Evolutionary conservation across 768 basidiomycete species (phyloP).

Genomic region (Hygrocybe punicea): DNA sequence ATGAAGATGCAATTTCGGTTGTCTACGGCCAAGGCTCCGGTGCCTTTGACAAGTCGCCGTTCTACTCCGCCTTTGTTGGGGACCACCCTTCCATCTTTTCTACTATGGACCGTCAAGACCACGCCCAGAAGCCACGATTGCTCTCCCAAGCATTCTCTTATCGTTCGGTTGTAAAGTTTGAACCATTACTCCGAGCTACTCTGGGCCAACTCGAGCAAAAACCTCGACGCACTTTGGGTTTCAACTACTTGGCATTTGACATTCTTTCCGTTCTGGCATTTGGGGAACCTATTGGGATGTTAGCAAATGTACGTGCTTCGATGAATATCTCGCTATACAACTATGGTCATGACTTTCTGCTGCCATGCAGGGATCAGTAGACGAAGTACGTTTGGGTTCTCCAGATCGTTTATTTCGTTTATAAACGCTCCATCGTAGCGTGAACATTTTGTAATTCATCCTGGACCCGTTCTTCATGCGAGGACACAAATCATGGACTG

Average conservation of each 20-base stretch:
- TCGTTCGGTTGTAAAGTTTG: too few species aligned
- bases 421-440: too few species aligned
- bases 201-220: conserved; percentile 16
- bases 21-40: too few species aligned
- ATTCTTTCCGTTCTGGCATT: too few species aligned
- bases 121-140: conserved; percentile 32
- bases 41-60: conserved; percentile 31
- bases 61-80: conserved; percentile 32
- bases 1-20: too few species aligned
- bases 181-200: conserved; percentile 18
- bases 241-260: conserved; percentile 36
- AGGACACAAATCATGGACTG: conserved; percentile 21
- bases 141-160: too few species aligned
- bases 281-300: conserved; percentile 34
- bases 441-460: too few species aligned
- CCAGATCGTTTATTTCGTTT: not conserved
- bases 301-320: conserved; percentile 17
- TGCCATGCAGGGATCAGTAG: conserved; percentile 23
- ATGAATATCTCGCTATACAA: not conserved
- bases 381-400: conserved; percentile 19
- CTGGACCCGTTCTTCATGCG: too few species aligned
- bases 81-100: conserved; percentile 30
- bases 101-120: conserved; percentile 29
- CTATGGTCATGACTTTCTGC: too few species aligned
- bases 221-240: conserved; percentile 27